phyloP scores from a whole-genome alignment of 805 yeast species.

The Cyberlindnera meyerae region DNA sequence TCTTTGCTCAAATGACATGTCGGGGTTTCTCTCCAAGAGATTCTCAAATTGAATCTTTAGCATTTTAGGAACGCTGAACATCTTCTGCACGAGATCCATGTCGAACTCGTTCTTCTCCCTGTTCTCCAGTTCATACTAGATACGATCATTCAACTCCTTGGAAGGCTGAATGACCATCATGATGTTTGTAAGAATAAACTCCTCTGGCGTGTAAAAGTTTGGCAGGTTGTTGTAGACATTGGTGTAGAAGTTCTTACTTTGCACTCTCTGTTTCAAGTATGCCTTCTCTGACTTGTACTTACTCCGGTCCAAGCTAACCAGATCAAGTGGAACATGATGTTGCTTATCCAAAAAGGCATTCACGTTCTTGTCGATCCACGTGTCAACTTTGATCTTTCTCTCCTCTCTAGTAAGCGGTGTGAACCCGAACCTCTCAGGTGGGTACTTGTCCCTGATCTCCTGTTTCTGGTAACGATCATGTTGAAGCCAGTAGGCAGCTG shows the following conservation, averaged over 20 bases:
- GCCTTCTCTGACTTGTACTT: conserved; percentile 1
- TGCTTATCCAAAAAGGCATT: background rate
- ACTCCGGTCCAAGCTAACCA: background rate
- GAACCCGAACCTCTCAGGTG: no score
- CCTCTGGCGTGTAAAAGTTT: conserved; percentile 25
- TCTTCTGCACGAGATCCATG: no score
- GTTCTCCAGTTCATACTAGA: conserved; percentile 22
- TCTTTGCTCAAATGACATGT: background rate
- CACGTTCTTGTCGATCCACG: conserved; percentile 40
- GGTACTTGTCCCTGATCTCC: conserved; percentile 10
- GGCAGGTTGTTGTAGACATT: conserved; percentile 38
- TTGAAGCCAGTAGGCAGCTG: conserved; percentile 40
- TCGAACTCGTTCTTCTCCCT: no score
- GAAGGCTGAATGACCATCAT: conserved; percentile 57
- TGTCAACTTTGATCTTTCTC: conserved; percentile 41
- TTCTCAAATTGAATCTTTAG: no score
- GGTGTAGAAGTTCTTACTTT: conserved; percentile 20
- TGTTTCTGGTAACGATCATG: conserved; percentile 17
- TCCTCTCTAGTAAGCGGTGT: conserved; percentile 25
- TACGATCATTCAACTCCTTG: conserved; percentile 17
- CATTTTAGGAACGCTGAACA: no score
- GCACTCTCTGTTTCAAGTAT: no score
- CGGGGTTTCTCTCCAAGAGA: no score
- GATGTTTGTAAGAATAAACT: conserved; percentile 35
- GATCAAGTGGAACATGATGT: conserved; percentile 1